Percentiles rank a stretch among this genome's conserved stretches.
These are phyloP conservation scores for Lachancea waltii DNA, from an alignment of 805 yeast species.

Conservation along the genomic window DNA sequence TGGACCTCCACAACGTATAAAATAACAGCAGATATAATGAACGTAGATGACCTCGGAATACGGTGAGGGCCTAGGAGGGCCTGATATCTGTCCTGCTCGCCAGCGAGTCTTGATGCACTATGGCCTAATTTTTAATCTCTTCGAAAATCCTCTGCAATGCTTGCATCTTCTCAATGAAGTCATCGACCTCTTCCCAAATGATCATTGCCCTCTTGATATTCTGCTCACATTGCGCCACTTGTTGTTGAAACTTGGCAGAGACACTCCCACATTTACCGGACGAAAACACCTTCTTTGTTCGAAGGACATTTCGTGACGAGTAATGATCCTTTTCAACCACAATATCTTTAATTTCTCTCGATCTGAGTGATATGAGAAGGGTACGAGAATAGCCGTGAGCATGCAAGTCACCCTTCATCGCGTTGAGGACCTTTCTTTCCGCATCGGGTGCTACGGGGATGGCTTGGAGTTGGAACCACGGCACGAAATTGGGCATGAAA, in stretches of 20 bases:
- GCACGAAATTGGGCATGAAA: slow-evolving; percentile 26
- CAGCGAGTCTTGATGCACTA: background rate
- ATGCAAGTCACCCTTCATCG: slow-evolving; percentile 50
- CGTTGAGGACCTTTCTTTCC: slow-evolving; percentile 40
- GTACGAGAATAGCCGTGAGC: slow-evolving; percentile 21
- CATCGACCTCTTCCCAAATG: slow-evolving; percentile 17
- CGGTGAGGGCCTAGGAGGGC: too few species aligned
- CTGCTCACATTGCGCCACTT: slow-evolving; percentile 18
- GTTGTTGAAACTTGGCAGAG: slow-evolving; percentile 17
- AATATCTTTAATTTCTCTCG: slow-evolving; percentile 35
- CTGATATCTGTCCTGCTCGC: background rate
- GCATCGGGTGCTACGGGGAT: slow-evolving; percentile 46
- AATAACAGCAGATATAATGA: background rate
- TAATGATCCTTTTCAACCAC: slow-evolving; percentile 19
- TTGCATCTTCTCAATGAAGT: slow-evolving; percentile 12
- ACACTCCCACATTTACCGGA: slow-evolving; percentile 24
- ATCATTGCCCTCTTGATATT: slow-evolving; percentile 21
- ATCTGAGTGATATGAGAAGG: slow-evolving; percentile 32
- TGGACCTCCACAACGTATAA: slow-evolving; percentile 3
- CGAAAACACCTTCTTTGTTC: slow-evolving; percentile 24
- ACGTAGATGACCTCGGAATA: too few species aligned
- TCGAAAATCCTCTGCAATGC: slow-evolving; percentile 7
- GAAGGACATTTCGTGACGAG: slow-evolving; percentile 18
- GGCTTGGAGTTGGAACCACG: slow-evolving; percentile 41
- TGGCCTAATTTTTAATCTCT: background rate